Evolutionary conservation across 495 filamentous ascomycete species (phyloP).

Genomic region (Penicillium angulare): DNA sequence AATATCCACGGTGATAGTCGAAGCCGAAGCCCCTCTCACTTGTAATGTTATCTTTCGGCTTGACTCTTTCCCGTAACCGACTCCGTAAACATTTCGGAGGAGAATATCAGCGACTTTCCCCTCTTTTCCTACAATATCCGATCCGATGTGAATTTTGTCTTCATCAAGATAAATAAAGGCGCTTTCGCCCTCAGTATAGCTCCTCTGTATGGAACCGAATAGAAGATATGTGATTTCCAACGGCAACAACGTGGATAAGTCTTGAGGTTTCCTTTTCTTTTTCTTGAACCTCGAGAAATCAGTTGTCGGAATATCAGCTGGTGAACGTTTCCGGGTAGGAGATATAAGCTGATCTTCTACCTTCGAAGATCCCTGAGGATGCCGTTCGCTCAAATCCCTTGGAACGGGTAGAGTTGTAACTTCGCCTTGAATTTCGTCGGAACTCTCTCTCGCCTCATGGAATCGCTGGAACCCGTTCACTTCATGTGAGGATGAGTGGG

Average conservation of each 20-base stretch:
- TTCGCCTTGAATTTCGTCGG: constrained; percentile 46
- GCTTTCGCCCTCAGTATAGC: not conserved
- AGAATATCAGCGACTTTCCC: constrained; percentile 9
- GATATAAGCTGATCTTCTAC: not conserved
- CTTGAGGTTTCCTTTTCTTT: constrained; percentile 18
- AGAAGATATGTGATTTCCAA: constrained; percentile 13
- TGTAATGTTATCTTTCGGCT: constrained; percentile 38
- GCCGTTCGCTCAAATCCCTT: constrained; percentile 4
- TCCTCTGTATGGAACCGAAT: constrained; percentile 19
- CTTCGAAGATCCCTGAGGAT: not conserved
- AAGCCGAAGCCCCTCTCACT: constrained; percentile 17
- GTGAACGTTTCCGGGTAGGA: constrained; percentile 20
- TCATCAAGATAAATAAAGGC: constrained; percentile 15
- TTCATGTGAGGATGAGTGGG: not conserved
- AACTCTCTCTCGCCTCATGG: constrained; percentile 32
- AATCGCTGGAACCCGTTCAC: constrained; percentile 5
- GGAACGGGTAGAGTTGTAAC: constrained; percentile 30
- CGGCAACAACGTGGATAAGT: constrained; percentile 1
- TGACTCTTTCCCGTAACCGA: constrained; percentile 14
- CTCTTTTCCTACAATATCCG: not conserved
- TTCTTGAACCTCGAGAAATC: constrained; percentile 18
- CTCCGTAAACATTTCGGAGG: constrained; percentile 19
- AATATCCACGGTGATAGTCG: constrained; percentile 32
- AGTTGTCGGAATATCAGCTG: constrained; percentile 34
- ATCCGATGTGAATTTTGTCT: constrained; percentile 7